phyloP scores from a whole-genome alignment of 78 protist species.

The Anaeramoeba ignava region DNA sequence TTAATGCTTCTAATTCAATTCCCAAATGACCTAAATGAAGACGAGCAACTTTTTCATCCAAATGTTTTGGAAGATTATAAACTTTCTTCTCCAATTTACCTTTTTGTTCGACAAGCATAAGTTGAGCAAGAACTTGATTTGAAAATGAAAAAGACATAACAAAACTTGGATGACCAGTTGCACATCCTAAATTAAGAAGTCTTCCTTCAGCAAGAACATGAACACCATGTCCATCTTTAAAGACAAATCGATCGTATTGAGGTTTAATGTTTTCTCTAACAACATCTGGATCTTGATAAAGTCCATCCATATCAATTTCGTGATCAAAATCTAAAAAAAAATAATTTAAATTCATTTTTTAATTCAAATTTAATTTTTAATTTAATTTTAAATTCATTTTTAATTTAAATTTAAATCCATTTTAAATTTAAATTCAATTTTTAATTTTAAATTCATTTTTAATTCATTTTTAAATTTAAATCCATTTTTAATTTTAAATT shows the following conservation, averaged over 20 bases:
- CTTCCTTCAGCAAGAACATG: conserved; percentile 65
- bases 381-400: too few relatives aligned
- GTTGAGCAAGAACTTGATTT: conserved; percentile 95
- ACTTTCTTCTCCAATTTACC: conserved; percentile 35
- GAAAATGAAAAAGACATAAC: conserved; percentile 98
- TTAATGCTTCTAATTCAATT: conserved; percentile 75
- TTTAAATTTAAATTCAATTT: too few relatives aligned
- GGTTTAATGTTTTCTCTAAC: conserved; percentile 83
- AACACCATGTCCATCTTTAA: conserved; percentile 47
- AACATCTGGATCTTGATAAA: conserved; percentile 53
- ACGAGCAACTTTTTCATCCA: conserved; percentile 97
- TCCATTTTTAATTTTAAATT: too few relatives aligned
- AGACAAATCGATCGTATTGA: conserved; percentile 82
- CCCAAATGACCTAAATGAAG: conserved; percentile 82
- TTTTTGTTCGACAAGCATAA: conserved; percentile 71
- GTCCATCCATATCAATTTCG: conserved; percentile 90
- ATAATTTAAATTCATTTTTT: too few relatives aligned
- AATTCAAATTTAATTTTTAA: too few relatives aligned
- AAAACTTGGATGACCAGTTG: conserved; percentile 98
- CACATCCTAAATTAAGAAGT: conserved; percentile 98
- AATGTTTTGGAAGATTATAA: conserved; percentile 84
- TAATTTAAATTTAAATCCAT: too few relatives aligned
- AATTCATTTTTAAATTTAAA: too few relatives aligned
- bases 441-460: too few relatives aligned
- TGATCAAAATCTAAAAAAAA: conserved; percentile 97